Evolutionary conservation across 345 rosid species (phyloP), one percentile per base, ranked within the genome.

Genomic region (Sonneratia alba): DNA sequence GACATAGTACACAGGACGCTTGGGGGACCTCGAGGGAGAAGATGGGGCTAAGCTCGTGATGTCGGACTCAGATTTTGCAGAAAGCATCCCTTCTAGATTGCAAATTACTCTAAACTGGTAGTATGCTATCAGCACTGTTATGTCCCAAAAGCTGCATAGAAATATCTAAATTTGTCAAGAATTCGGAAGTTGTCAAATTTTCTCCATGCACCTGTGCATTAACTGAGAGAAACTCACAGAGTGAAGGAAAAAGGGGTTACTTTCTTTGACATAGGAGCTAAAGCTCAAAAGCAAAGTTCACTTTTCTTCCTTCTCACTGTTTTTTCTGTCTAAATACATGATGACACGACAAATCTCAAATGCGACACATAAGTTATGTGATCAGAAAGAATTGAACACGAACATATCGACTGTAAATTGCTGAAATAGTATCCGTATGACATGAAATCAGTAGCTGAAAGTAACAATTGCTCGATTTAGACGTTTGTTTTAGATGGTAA

Each of bases 1-100:
- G 36, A 90, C 94, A 67, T 78, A 90, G 79, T 90, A 90, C 3
- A 76, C 83, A 6, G 92, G 87, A 10, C 92, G 85, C 57, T 89
- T 92, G 3, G 93, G 93, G 15, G 96, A 89, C 81, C 92, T 76
- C 57, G 96, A 83, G 0, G 94, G 96, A 15, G 96, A 91, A 15
- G 93, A 90, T 45, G 96, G 87, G 21, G 92, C 90, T 36, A 84
- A 83, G 73, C 94, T 92, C 22, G 94, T 88, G 15, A 89, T 69
- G 75, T 92, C 96, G 2, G 96, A 87, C 61, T 91, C 96, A 0
- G 97, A 88, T 73, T 91, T 89, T 19, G 90, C 27, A 0, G 97
- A 85, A 22, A 78, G 72, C 92, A 90, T 88, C 81, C 32, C 79
- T 61, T 32, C 57, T 42, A 2, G 21, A 45, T 24, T 3, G 2